Percentiles rank a stretch among this genome's conserved stretches.
These are phyloP conservation scores for Trichoderma semiorbis DNA, from an alignment of 2,329 filamentous ascomycete species.

Conservation along the genomic window DNA sequence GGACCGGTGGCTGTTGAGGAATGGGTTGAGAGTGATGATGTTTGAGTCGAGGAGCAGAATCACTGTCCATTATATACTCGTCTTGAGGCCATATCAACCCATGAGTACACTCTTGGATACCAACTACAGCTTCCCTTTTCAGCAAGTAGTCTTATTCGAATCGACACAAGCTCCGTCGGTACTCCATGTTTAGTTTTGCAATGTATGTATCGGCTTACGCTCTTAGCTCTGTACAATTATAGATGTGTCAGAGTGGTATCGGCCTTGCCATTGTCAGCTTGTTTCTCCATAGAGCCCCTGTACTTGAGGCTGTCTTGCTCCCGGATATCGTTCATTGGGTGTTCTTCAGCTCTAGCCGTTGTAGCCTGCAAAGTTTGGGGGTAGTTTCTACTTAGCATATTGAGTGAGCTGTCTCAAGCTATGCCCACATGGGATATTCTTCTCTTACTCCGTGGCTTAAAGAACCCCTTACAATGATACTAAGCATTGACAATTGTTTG, in stretches of 20 bases:
- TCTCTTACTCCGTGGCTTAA: background rate
- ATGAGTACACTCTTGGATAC: background rate
- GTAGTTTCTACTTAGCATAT: background rate
- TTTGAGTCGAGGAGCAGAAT: background rate
- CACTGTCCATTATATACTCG: background rate
- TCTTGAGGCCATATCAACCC: background rate
- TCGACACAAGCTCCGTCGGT: background rate
- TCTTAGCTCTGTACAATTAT: background rate
- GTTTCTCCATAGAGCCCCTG: background rate
- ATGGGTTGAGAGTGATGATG: background rate
- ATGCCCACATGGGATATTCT: background rate
- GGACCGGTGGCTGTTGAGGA: background rate
- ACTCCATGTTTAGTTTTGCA: background rate
- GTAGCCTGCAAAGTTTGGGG: background rate
- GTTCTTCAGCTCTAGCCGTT: background rate
- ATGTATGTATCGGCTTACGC: background rate
- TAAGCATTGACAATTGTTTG: background rate
- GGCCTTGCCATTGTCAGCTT: background rate
- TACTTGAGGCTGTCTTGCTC: background rate
- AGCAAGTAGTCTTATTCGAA: background rate
- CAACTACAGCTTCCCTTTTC: background rate
- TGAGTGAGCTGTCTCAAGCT: background rate
- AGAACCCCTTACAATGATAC: background rate
- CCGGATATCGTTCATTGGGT: background rate
- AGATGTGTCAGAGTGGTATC: background rate